Conservation (phyloP, 2,329 filamentous ascomycete genomes). For the Fusarium sp. region DNA sequence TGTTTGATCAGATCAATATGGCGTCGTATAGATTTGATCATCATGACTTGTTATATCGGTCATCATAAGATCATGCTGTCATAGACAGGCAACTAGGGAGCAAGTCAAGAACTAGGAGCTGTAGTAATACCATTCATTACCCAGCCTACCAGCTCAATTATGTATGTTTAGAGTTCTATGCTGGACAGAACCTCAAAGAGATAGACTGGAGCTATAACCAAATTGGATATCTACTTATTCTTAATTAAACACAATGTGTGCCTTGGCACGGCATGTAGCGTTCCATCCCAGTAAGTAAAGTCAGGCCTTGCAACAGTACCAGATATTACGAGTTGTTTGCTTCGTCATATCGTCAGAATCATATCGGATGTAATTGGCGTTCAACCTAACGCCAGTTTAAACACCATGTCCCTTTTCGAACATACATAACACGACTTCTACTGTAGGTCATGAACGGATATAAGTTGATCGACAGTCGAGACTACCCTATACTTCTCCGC, state of each 20-base stretch:
- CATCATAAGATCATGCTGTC: not conserved
- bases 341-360: not conserved
- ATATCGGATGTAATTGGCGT: rapidly evolving
- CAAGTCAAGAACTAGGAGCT: not conserved
- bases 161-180: not conserved
- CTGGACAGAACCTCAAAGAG: too few relatives aligned
- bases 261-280: too few relatives aligned
- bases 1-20: not conserved
- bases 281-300: rapidly evolving
- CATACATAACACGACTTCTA: not conserved
- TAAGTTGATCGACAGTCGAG: not conserved
- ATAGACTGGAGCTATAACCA: not conserved
- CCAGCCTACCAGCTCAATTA: not conserved
- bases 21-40: not conserved
- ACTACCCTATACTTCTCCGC: slow-evolving; percentile 32
- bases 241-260: too few relatives aligned
- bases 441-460: not conserved
- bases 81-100: not conserved
- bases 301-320: not conserved
- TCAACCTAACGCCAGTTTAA: rapidly evolving
- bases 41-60: not conserved
- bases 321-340: rapidly evolving
- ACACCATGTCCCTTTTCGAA: not conserved
- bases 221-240: too few relatives aligned
- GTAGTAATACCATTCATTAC: not conserved